Conservation (phyloP, 148 eudicot genomes). For the Chenopodium quinoa region DNA sequence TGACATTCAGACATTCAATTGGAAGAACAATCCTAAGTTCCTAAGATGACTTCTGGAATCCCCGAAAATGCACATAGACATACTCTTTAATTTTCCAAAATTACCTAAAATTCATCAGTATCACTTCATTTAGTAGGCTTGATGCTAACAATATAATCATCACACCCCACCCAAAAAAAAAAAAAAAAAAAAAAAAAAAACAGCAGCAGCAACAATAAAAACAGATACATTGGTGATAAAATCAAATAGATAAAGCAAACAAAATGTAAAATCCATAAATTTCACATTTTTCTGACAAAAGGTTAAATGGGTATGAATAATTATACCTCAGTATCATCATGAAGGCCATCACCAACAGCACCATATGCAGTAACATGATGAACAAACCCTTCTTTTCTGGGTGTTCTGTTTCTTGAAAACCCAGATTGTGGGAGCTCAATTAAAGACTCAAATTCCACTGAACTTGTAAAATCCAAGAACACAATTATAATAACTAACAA, state of each 20-base stretch:
- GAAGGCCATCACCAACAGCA: slow-evolving; percentile 54
- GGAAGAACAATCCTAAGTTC: background rate
- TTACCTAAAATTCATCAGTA: background rate
- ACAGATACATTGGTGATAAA: no score
- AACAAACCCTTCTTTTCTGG: slow-evolving; percentile 21
- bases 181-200: no score
- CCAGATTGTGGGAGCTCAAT: slow-evolving; percentile 45
- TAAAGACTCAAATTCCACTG: slow-evolving; percentile 38
- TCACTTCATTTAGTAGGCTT: background rate
- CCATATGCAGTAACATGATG: slow-evolving; percentile 43
- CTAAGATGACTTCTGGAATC: background rate
- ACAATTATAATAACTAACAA: slow-evolving; percentile 9
- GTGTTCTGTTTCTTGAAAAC: slow-evolving; percentile 14
- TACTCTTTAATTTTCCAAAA: background rate
- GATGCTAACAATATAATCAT: background rate
- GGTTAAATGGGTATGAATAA: background rate
- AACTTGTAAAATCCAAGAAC: slow-evolving; percentile 20
- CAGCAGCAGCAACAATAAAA: no score
- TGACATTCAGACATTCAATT: background rate
- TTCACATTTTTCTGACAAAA: background rate
- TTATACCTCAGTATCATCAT: slow-evolving; percentile 58
- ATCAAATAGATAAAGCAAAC: background rate
- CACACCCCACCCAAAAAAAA: background rate
- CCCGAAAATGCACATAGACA: background rate
- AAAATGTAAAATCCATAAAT: background rate